Conservation (phyloP, 2,329 filamentous ascomycete species). For the Ceratocystis cacaofunesta region DNA sequence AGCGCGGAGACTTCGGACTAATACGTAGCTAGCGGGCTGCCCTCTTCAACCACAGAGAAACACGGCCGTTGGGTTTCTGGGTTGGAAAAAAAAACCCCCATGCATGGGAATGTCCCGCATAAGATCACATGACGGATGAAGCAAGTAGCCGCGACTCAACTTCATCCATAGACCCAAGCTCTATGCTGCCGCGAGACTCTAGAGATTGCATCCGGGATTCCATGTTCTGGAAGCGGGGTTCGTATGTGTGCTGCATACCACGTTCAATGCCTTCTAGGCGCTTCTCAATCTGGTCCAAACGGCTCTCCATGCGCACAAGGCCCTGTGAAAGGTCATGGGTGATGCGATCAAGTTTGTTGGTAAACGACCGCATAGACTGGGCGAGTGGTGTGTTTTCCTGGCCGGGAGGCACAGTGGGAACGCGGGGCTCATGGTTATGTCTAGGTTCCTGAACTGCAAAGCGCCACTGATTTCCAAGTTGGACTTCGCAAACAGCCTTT, state of each 20-base stretch:
- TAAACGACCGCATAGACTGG: slow-evolving; percentile 42
- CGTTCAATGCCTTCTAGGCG: slow-evolving; percentile 40
- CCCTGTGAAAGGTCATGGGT: slow-evolving; percentile 41
- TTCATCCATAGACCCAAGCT: slow-evolving; percentile 30
- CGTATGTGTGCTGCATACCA: slow-evolving; percentile 27
- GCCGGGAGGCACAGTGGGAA: slow-evolving; percentile 38
- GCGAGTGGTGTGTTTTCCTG: slow-evolving; percentile 44
- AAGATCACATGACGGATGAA: slow-evolving; percentile 12
- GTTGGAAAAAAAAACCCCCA: neutral
- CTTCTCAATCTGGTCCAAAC: slow-evolving; percentile 38
- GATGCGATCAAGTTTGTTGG: slow-evolving; percentile 45
- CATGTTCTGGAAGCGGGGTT: slow-evolving; percentile 32
- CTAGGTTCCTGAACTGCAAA: slow-evolving; percentile 45
- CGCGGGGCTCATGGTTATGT: slow-evolving; percentile 46
- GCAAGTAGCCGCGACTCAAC: slow-evolving; percentile 31
- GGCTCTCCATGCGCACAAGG: slow-evolving; percentile 35
- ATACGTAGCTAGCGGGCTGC: neutral
- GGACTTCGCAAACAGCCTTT: slow-evolving; percentile 49
- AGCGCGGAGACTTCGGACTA: neutral
- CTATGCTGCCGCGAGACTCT: slow-evolving; percentile 23
- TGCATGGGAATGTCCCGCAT: neutral
- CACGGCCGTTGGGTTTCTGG: neutral
- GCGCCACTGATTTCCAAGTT: slow-evolving; percentile 48
- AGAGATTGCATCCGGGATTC: slow-evolving; percentile 30
- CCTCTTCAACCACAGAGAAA: neutral